Percentiles rank a stretch among this genome's conserved stretches.
Evolutionary conservation across 306 rosid species (phyloP).

Genomic region (Aeschynomene evenia): DNA sequence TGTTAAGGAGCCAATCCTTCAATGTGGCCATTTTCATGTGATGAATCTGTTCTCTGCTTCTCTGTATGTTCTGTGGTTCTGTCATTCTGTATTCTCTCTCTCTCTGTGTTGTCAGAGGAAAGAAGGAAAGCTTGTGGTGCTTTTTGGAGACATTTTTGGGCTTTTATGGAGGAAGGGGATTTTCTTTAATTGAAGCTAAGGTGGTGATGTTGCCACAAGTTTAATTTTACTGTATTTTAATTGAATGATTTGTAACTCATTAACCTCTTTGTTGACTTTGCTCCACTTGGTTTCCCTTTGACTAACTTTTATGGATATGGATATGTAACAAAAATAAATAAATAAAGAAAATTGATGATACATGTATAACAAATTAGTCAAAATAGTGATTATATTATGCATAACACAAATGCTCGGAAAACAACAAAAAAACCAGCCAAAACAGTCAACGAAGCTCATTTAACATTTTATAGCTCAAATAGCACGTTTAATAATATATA

Average conservation of each 20-base stretch:
- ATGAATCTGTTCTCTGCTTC: not conserved
- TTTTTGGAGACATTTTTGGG: slow-evolving; percentile 45
- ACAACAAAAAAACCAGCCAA: too few relatives aligned
- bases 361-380: too few relatives aligned
- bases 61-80: not conserved
- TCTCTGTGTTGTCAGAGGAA: not conserved
- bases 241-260: not conserved
- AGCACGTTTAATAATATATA: too few relatives aligned
- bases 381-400: too few relatives aligned
- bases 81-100: not conserved
- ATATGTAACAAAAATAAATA: not conserved
- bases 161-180: slow-evolving; percentile 22
- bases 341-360: too few relatives aligned
- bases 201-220: slow-evolving; percentile 8
- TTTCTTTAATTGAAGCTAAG: slow-evolving; percentile 18
- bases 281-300: not conserved
- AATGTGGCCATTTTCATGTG: not conserved
- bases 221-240: slow-evolving; percentile 19
- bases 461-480: too few relatives aligned
- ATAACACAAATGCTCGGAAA: too few relatives aligned
- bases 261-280: not conserved
- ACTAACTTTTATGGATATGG: not conserved
- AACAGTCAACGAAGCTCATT: too few relatives aligned
- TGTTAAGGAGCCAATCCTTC: not conserved
- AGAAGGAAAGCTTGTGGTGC: slow-evolving; percentile 5